Percentiles rank a stretch among this genome's conserved stretches.
These are phyloP conservation scores for Citrus trifoliata DNA, from an alignment of 345 rosid species.

Conservation along the genomic window DNA sequence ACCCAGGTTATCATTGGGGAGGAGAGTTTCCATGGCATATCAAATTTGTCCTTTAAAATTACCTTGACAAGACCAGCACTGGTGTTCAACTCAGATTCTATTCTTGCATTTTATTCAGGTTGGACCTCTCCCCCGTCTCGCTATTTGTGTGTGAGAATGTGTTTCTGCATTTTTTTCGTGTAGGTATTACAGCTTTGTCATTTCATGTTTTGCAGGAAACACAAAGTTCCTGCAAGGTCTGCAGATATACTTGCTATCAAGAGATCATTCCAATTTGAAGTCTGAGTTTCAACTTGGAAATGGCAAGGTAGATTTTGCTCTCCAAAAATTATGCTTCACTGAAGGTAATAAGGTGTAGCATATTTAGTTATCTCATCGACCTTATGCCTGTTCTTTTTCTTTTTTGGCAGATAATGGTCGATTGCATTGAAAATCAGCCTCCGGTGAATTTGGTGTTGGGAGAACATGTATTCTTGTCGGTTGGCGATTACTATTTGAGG, in stretches of 20 bases:
- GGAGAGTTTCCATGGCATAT: conserved; percentile 57
- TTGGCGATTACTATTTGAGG: conserved; percentile 44
- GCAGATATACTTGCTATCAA: conserved; percentile 62
- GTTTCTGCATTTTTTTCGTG: not conserved
- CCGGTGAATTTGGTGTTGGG: conserved; percentile 45
- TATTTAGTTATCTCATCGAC: not conserved
- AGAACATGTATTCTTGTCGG: conserved; percentile 55
- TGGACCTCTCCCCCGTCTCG: conserved; percentile 10
- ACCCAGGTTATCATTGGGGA: conserved; percentile 65
- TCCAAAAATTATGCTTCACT: not conserved
- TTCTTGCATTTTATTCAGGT: conserved; percentile 64
- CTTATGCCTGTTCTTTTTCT: not conserved
- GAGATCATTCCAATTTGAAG: conserved; percentile 63
- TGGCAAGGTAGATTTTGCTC: conserved; percentile 56
- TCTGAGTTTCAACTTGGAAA: conserved; percentile 72
- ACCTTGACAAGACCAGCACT: conserved; percentile 61
- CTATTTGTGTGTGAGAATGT: not conserved
- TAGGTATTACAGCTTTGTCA: not conserved
- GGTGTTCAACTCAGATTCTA: conserved; percentile 52
- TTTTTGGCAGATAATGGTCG: conserved; percentile 45
- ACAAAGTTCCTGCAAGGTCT: conserved; percentile 46
- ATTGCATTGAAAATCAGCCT: conserved; percentile 59
- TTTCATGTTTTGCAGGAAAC: conserved; percentile 55
- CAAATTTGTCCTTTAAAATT: conserved; percentile 55
- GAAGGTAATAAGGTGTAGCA: not conserved